Evolutionary conservation across 495 filamentous ascomycete species (phyloP).

Genomic region (Filosporella fistucella): DNA sequence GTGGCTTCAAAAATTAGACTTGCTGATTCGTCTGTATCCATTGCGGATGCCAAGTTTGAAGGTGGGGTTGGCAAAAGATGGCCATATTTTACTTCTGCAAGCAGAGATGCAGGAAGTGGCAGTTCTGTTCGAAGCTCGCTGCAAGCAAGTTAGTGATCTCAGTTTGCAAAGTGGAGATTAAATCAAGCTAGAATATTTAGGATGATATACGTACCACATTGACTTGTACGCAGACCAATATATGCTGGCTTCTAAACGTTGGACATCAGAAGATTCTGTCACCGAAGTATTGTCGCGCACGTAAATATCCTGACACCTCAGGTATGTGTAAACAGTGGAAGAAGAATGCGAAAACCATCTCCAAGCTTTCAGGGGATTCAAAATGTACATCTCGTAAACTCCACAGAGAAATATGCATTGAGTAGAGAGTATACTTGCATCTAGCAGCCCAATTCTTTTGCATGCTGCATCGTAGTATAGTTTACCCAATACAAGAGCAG

Average conservation of each 20-base stretch:
- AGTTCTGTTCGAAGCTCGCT: slow-evolving; percentile 1
- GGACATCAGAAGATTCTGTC: not conserved
- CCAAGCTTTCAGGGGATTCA: slow-evolving; percentile 1
- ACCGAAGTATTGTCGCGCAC: not conserved
- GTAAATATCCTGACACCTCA: not conserved
- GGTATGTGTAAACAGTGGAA: not conserved
- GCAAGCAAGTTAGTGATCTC: no score
- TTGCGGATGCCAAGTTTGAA: not conserved
- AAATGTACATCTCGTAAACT: not conserved
- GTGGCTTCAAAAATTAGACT: not conserved
- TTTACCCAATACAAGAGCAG: not conserved
- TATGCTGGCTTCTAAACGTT: not conserved
- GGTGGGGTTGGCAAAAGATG: not conserved
- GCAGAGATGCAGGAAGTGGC: not conserved
- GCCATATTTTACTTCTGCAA: not conserved
- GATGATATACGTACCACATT: not conserved
- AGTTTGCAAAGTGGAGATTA: not conserved
- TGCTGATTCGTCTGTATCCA: not conserved
- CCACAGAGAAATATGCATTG: slow-evolving; percentile 7
- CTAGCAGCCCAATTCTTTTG: slow-evolving; percentile 2
- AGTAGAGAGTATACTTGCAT: not conserved
- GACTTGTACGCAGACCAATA: slow-evolving; percentile 5
- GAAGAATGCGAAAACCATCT: slow-evolving; percentile 1
- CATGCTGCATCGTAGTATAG: not conserved
- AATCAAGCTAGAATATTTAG: not conserved